phyloP scores from a whole-genome alignment of 2,329 filamentous ascomycete species.

The Aspergillus sclerotialis region DNA sequence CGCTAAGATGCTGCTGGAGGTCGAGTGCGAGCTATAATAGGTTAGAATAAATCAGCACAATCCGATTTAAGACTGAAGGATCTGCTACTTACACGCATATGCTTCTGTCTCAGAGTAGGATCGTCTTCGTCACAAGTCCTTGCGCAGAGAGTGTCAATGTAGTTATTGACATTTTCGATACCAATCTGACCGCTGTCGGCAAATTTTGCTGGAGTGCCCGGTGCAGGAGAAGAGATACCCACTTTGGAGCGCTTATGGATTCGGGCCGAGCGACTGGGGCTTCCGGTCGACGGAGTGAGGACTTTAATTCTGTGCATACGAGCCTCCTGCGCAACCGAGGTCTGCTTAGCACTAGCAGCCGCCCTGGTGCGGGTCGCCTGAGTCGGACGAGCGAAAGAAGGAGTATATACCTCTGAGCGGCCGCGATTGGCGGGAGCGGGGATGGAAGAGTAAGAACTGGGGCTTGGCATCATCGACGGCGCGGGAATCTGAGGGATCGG shows the following conservation, averaged over 20 bases:
- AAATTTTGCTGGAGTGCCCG: too few species aligned
- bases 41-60: not conserved
- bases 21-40: conserved; percentile 8
- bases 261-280: not conserved
- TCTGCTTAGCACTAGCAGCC: conserved; percentile 1
- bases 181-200: not conserved
- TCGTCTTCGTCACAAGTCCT: conserved; percentile 6
- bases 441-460: not conserved
- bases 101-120: conserved; percentile 7
- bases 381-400: conserved; percentile 12
- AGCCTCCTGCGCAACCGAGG: conserved; percentile 1
- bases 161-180: conserved; percentile 1
- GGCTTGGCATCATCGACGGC: not conserved
- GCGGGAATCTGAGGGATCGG: conserved; percentile 1
- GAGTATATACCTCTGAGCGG: conserved; percentile 4
- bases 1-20: conserved; percentile 11
- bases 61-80: not conserved
- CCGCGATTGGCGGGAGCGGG: not conserved
- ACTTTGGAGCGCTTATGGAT: not conserved
- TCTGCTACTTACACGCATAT: conserved; percentile 11
- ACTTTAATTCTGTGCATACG: conserved; percentile 6
- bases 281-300: conserved; percentile 11
- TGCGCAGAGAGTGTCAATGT: conserved; percentile 8
- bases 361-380: conserved; percentile 12
- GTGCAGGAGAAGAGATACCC: too few species aligned